phyloP scores from a whole-genome alignment of 2,329 filamentous ascomycete genomes.

The Amphichorda felina region DNA sequence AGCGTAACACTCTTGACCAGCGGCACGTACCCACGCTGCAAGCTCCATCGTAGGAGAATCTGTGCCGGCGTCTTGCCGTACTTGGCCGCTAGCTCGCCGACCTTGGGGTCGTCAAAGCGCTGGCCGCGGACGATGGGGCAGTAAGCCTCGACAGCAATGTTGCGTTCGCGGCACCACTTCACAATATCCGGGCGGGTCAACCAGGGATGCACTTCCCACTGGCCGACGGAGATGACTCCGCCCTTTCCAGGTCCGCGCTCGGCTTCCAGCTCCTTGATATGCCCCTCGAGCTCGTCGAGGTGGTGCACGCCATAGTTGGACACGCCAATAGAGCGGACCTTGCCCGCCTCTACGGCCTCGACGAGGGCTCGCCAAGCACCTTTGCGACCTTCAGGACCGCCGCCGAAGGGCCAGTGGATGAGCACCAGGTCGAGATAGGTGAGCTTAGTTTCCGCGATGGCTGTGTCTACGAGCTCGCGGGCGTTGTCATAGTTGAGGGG shows the following conservation, averaged over 20 bases:
- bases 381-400: slow-evolving; percentile 39
- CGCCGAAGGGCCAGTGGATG: slow-evolving; percentile 48
- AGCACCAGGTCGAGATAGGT: slow-evolving; percentile 58
- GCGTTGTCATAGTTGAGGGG: slow-evolving; percentile 48
- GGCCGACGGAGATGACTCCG: slow-evolving; percentile 69
- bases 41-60: slow-evolving; percentile 66
- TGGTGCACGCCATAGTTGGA: slow-evolving; percentile 56
- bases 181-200: slow-evolving; percentile 68
- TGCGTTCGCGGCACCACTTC: slow-evolving; percentile 57
- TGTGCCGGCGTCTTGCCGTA: slow-evolving; percentile 65
- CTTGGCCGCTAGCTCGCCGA: slow-evolving; percentile 56
- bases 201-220: slow-evolving; percentile 90
- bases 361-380: slow-evolving; percentile 51
- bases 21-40: slow-evolving; percentile 67
- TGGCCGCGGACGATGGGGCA: slow-evolving; percentile 52
- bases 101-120: slow-evolving; percentile 55
- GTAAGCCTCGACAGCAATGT: slow-evolving; percentile 52
- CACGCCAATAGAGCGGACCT: slow-evolving; percentile 49
- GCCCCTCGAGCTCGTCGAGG: slow-evolving; percentile 44
- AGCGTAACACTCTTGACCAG: slow-evolving; percentile 64
- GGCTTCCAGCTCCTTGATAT: slow-evolving; percentile 48
- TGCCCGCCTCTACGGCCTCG: slow-evolving; percentile 49
- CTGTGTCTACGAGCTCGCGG: slow-evolving; percentile 50
- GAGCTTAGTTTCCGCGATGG: slow-evolving; percentile 48
- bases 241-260: slow-evolving; percentile 51